Evolutionary conservation across 257 asterid genomes (phyloP).

Genomic region (Plantago ovata): DNA sequence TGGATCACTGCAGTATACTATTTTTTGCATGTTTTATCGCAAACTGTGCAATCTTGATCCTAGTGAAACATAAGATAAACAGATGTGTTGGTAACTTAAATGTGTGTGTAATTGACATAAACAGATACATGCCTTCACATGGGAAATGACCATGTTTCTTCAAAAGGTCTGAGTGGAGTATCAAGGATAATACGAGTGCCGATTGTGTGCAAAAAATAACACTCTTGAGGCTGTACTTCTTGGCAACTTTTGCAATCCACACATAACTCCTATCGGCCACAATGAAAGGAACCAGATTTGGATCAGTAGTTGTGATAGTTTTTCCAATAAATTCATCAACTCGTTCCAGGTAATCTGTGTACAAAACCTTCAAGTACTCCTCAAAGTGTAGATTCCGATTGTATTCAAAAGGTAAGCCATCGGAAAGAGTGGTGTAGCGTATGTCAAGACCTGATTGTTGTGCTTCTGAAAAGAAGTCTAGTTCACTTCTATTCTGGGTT

Average conservation of each 20-base stretch:
- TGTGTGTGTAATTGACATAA: too few species aligned
- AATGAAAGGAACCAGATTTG: slow-evolving; percentile 21
- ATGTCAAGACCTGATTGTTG: slow-evolving; percentile 41
- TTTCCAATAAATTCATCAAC: slow-evolving; percentile 37
- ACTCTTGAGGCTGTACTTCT: slow-evolving; percentile 30
- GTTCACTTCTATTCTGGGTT: not conserved
- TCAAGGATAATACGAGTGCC: slow-evolving; percentile 33
- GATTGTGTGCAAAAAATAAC: slow-evolving; percentile 36
- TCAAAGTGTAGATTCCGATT: slow-evolving; percentile 28
- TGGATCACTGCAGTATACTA: too few species aligned
- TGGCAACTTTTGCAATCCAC: slow-evolving; percentile 36
- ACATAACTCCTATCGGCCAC: slow-evolving; percentile 33
- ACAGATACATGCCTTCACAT: slow-evolving; percentile 27
- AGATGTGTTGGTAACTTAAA: too few species aligned
- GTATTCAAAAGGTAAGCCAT: slow-evolving; percentile 33
- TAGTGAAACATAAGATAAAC: too few species aligned
- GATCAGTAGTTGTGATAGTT: slow-evolving; percentile 25
- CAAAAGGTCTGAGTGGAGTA: slow-evolving; percentile 31
- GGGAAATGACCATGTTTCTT: slow-evolving; percentile 33
- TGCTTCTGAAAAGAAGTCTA: slow-evolving; percentile 31
- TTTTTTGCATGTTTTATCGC: too few species aligned
- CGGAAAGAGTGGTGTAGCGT: slow-evolving; percentile 36
- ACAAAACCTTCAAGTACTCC: slow-evolving; percentile 25
- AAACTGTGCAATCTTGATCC: too few species aligned
- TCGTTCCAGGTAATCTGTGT: slow-evolving; percentile 23